Evolutionary conservation across 306 rosid genomes (phyloP), one percentile per base, ranked within the genome.

Genomic region (Vigna reflexopilosa): DNA sequence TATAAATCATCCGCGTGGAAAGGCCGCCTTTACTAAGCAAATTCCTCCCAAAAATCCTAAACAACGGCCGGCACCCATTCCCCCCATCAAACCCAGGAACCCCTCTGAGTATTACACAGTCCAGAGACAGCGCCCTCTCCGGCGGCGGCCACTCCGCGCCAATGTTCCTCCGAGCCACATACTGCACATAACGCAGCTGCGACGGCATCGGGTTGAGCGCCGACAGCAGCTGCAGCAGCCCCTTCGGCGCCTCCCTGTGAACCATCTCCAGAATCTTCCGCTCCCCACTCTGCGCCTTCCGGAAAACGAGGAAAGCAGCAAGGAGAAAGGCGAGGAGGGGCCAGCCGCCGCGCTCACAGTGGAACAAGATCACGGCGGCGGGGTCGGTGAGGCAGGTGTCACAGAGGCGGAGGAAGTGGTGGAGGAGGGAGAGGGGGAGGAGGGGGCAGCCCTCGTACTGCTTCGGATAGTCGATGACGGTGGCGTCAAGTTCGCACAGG

Each of bases 311-410:
- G 74, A 94, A 87, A 56, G 92, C 84, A 4, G 97, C 91, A 9
- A 94, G 87, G 10, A 92, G 91, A 73, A 90, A 92, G 13, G 97
- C 97, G 72, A 94, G 84, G 51, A 92, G 92, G 44, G 98, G 97
- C 98, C 98, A 94, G 56, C 97, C 98, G 26, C 98, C 98, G 72
- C 98, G 89, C 81, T 94, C 98, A 56, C 98, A 92, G 66, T 94
- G 98, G 47, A 94, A 87, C 78, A 95, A 88, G 63, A 95, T 85
- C 66, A 95, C 76, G 73, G 86, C 87, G 62, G 87, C 85, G 57
- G 91, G 95, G 24, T 92, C 92, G 45, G 84, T 79, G 66, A 95
- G 91, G 97, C 98, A 95, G 71, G 88, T 88, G 76, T 92, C 98
- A 57, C 93, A 95, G 56, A 88, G 90, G 22, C 97, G 90, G 69